A percentile compares a stretch with the other conserved stretches of the same genome.
Evolutionary conservation across 2,329 filamentous ascomycete genomes (phyloP).

Genomic region (Epichloe coenophiala): DNA sequence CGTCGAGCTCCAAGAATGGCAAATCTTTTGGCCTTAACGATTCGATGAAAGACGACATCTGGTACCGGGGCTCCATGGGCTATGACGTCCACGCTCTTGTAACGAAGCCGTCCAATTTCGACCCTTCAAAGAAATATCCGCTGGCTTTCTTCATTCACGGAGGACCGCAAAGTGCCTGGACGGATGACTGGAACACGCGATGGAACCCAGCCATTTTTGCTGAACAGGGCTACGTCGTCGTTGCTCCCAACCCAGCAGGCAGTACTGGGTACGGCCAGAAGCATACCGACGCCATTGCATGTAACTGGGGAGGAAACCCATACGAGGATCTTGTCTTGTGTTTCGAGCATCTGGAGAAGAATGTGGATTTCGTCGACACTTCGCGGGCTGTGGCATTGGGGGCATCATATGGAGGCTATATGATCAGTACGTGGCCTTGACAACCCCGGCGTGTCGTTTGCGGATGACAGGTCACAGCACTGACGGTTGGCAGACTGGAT

Average conservation of each 20-base stretch:
- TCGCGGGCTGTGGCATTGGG: conserved; percentile 58
- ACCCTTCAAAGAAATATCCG: conserved; percentile 59
- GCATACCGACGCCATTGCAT: conserved; percentile 61
- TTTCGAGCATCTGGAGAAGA: conserved; percentile 57
- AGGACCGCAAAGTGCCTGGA: conserved; percentile 67
- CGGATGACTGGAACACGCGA: conserved; percentile 62
- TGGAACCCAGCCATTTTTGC: conserved; percentile 84
- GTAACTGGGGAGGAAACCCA: conserved; percentile 74
- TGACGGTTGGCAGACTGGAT: conserved; percentile 55
- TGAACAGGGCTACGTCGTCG: conserved; percentile 74
- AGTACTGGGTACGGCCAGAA: conserved; percentile 72
- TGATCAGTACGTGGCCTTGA: conserved; percentile 45
- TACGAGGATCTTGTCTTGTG: conserved; percentile 71
- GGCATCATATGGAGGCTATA: conserved; percentile 62
- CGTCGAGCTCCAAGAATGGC: conserved; percentile 53
- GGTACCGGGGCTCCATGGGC: conserved; percentile 50
- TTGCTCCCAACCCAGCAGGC: conserved; percentile 72
- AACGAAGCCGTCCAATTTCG: conserved; percentile 53
- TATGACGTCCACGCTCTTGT: conserved; percentile 57
- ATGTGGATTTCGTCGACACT: conserved; percentile 57
- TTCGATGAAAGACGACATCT: conserved; percentile 53
- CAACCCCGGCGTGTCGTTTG: too few relatives aligned
- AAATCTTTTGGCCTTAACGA: conserved; percentile 51
- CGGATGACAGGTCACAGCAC: background rate
- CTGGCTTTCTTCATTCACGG: conserved; percentile 72